Evolutionary conservation across 2,329 filamentous ascomycete species (phyloP).

Genomic region (Aotearoamyces nothofagi): DNA sequence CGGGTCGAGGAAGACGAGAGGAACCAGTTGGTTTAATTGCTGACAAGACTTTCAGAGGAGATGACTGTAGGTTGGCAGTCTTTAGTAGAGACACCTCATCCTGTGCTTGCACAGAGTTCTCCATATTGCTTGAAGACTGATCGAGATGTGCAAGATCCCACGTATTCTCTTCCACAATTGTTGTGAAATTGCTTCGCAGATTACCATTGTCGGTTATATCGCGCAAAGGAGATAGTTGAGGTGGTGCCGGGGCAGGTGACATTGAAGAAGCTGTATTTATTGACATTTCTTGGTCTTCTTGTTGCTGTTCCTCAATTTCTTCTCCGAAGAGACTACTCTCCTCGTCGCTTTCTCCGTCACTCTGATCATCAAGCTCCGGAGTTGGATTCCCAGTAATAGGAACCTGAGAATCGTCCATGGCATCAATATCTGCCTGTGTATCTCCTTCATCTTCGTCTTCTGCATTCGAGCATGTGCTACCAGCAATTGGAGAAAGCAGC

Average conservation of each 20-base stretch:
- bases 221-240: constrained; percentile 29
- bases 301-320: constrained; percentile 1
- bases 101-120: constrained; percentile 6
- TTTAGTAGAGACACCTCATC: neutral
- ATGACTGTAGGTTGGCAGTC: neutral
- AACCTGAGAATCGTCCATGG: constrained; percentile 18
- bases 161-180: constrained; percentile 32
- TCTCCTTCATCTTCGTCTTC: constrained; percentile 17
- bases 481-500: too few relatives aligned
- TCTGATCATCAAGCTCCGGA: constrained; percentile 14
- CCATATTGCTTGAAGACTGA: constrained; percentile 19
- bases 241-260: constrained; percentile 12
- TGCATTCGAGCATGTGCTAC: too few relatives aligned
- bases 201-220: constrained; percentile 18
- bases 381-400: too few relatives aligned
- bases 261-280: constrained; percentile 12
- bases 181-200: constrained; percentile 26
- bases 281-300: constrained; percentile 9
- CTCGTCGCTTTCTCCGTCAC: constrained; percentile 8
- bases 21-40: constrained; percentile 5
- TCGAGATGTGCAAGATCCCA: constrained; percentile 25
- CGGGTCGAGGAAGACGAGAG: constrained; percentile 15
- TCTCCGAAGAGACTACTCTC: constrained; percentile 12
- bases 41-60: neutral
- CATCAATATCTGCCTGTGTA: constrained; percentile 20